These are phyloP conservation scores for Amanita rimosa DNA, from an alignment of 768 basidiomycete species.

Conservation along the genomic window DNA sequence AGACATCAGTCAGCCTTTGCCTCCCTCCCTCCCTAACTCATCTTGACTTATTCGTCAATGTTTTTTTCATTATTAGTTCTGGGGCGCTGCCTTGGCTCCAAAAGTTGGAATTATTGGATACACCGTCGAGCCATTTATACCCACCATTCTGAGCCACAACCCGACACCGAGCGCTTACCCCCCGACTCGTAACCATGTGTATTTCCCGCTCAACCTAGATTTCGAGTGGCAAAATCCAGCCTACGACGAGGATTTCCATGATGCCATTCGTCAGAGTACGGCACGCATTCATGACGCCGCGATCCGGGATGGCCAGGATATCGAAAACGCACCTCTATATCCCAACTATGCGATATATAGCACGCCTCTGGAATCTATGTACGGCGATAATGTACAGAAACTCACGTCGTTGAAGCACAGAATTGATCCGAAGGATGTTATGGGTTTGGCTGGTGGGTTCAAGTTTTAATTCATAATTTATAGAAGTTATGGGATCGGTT, in stretches of 20 bases:
- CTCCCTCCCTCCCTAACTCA: no score
- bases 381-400: constrained; percentile 25
- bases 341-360: constrained; percentile 36
- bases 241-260: constrained; percentile 17
- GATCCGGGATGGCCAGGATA: constrained; percentile 19
- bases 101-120: constrained; percentile 18
- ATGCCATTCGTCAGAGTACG: constrained; percentile 23
- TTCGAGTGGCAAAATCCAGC: constrained; percentile 12
- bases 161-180: constrained; percentile 32
- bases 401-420: constrained; percentile 22
- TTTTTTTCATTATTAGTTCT: background rate
- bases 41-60: background rate
- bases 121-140: constrained; percentile 33
- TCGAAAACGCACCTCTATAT: constrained; percentile 18
- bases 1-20: constrained; percentile 19
- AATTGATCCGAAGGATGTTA: constrained; percentile 39
- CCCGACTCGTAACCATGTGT: constrained; percentile 15
- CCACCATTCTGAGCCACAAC: constrained; percentile 25
- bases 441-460: constrained; percentile 43
- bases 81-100: background rate
- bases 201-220: constrained; percentile 17
- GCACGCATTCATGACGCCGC: constrained; percentile 23
- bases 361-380: constrained; percentile 31
- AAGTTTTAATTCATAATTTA: constrained; percentile 19
- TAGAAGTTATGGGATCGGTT: no score